These are phyloP conservation scores for Lactarius vividus DNA, from an alignment of 768 basidiomycete species.

Conservation along the genomic window DNA sequence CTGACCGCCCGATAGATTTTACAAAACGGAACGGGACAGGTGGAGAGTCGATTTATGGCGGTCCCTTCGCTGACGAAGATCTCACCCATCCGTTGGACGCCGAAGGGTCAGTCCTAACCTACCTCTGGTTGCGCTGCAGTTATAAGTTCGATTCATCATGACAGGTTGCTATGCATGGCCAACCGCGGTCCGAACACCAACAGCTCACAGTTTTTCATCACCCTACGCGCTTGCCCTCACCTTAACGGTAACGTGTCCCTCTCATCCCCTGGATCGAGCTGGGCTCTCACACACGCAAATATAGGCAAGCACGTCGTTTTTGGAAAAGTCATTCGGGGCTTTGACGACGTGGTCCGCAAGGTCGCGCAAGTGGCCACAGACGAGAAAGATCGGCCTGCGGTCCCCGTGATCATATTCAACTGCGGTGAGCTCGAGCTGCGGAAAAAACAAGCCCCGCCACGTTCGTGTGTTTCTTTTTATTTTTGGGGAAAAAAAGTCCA, in stretches of 20 bases:
- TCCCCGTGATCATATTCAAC: conserved; percentile 65
- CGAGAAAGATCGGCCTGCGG: conserved; percentile 67
- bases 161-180: conserved; percentile 82
- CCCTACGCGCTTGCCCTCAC: conserved; percentile 71
- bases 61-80: conserved; percentile 76
- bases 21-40: conserved; percentile 77
- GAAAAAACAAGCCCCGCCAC: conserved; percentile 34
- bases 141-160: neutral
- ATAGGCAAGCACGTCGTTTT: conserved; percentile 60
- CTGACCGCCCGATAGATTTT: conserved; percentile 49
- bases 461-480: conserved; percentile 23
- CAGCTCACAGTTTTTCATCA: conserved; percentile 84
- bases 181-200: conserved; percentile 85
- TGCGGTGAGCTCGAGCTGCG: conserved; percentile 84
- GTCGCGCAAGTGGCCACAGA: conserved; percentile 68
- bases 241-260: conserved; percentile 55
- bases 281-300: conserved; percentile 31
- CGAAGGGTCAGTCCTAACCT: conserved; percentile 46
- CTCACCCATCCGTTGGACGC: conserved; percentile 59
- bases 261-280: conserved; percentile 29
- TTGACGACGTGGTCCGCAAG: conserved; percentile 54
- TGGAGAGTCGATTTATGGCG: conserved; percentile 80
- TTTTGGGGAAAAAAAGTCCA: neutral
- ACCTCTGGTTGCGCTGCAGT: neutral
- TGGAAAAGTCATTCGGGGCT: conserved; percentile 54